Evolutionary conservation across 2,329 filamentous ascomycete genomes (phyloP), one percentile per base, ranked within the genome.

Genomic region (Fusarium liriodendri): DNA sequence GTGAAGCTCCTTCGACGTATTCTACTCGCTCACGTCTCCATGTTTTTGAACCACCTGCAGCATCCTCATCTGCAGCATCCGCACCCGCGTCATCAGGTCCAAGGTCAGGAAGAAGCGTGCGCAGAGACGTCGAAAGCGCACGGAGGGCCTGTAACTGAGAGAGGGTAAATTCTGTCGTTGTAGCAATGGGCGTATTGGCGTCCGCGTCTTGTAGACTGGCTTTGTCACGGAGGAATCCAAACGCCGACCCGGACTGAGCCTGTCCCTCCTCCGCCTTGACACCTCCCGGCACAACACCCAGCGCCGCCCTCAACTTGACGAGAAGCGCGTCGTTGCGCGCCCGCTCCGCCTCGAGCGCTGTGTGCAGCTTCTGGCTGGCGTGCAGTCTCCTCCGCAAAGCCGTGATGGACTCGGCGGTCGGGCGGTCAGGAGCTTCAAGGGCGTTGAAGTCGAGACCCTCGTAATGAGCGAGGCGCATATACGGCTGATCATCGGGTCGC

Each of bases 381-480:
- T 93, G 90, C 27, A 97, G 84, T 76, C 92, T 93, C 75, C 91
- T 89, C 62, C 95, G 89, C 71, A 97, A 90, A n/a, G 88, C 83
- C 67, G 91, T 90, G 62, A 98, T 88, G 22, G 89, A 89, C 78
- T 95, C 93, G 2, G 90, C 85, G 2, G 90, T 94, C 9, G 90
- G 91, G 47, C 80, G 73, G 60, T 80, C 79, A 4, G 61, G 55
- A 3, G 70, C 69, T 35, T 71, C 72, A 2, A 58, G 50, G 1
- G 65, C 72, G 6, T 76, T 70, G 52, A 91, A 87, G 69, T 89
- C 88, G 22, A 91, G 80, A 1, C 87, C 94, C 81, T 95, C 91
- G 84, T 99, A 98, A 86, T 98, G 96, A 57, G 90, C 89, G 73
- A 99, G 85, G 62, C 93, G 87, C 73, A 98, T 92, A 90, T 93